These are phyloP conservation scores for Lyophyllum semitale DNA, from an alignment of 768 basidiomycete genomes.

Conservation along the genomic window DNA sequence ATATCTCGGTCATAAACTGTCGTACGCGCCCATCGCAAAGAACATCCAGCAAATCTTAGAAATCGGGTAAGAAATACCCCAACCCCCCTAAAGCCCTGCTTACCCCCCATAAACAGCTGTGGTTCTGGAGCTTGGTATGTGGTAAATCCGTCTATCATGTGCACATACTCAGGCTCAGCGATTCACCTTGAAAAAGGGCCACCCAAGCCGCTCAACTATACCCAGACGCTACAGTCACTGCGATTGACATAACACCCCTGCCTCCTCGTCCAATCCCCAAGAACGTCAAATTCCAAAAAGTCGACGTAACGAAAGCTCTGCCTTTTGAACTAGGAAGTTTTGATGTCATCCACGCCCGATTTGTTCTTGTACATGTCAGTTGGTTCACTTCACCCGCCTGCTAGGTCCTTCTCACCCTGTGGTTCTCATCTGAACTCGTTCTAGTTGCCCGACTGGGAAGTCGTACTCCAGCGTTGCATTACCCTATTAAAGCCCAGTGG, in stretches of 20 bases:
- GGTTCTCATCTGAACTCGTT: too few relatives aligned
- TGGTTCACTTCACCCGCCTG: too few relatives aligned
- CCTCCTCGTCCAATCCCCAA: neutral
- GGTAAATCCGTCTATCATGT: too few relatives aligned
- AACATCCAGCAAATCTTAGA: neutral
- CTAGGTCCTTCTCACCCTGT: too few relatives aligned
- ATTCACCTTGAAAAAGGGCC: too few relatives aligned
- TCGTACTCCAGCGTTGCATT: neutral
- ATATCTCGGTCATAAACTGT: neutral
- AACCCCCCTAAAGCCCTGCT: too few relatives aligned
- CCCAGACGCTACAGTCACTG: conserved; percentile 5
- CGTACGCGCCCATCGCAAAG: neutral
- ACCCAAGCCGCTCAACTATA: conserved; percentile 6
- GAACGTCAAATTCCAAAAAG: conserved; percentile 4
- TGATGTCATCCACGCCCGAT: conserved; percentile 1
- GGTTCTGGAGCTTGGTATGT: conserved; percentile 5
- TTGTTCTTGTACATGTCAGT: neutral
- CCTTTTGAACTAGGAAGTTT: neutral
- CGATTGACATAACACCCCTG: conserved; percentile 7
- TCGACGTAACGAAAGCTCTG: neutral
- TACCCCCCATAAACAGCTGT: neutral
- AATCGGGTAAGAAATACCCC: neutral
- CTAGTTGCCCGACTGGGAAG: neutral
- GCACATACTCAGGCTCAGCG: too few relatives aligned
- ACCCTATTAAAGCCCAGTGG: conserved; percentile 5